Evolutionary conservation across 805 yeast species (phyloP), one percentile per base, ranked within the genome.

Genomic region (Saccharomycopsis babjevae): DNA sequence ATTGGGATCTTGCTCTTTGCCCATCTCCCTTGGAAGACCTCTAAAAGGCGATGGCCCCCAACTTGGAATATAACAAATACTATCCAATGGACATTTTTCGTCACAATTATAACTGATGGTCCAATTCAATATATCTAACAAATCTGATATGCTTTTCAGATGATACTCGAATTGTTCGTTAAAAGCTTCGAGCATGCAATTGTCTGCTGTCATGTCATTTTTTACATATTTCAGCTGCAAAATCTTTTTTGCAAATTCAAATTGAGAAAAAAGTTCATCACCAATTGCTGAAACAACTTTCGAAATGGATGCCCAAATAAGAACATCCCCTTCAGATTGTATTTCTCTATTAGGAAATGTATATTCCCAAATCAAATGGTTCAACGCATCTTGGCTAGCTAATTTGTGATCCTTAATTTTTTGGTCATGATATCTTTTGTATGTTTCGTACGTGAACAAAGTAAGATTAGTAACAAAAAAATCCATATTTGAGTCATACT

Each of bases 1-100:
- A 25, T 58, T 42, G 16, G 43, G 42, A 13, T 54, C 56, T 25
- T 34, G 57, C 10, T 57, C 65, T 20, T 22, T 8, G 30, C 46
- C 40, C 15, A 30, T 18, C 1, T 42, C 39, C 1, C 11, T 22
- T 4, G 52, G 5, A 18, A 50, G 66, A 1, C 39, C 5, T 0
- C 80, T 79, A 28, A 81, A 54, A 3, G 84, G 84, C 0, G 79
- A 71, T 2, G 86, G 86, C 0, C 78, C 87, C 86, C 86, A 82
- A 0, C 84, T 78, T 1, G 86, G 86, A 16, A 81, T 76, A 60
- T 75, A 82, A 64, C 87, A 83, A 2, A 81, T 67, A 64, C 80
- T 83, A 65, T 80, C 77, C 70, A 71, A 69, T 0, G 65, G 71
- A 68, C 87, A 83, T 3, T 66, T 68, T 1, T 67, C 58, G 0